Base-by-base conservation (phyloP, 2,329 filamentous ascomycete species). In the Botrytis sinoallii region DNA sequence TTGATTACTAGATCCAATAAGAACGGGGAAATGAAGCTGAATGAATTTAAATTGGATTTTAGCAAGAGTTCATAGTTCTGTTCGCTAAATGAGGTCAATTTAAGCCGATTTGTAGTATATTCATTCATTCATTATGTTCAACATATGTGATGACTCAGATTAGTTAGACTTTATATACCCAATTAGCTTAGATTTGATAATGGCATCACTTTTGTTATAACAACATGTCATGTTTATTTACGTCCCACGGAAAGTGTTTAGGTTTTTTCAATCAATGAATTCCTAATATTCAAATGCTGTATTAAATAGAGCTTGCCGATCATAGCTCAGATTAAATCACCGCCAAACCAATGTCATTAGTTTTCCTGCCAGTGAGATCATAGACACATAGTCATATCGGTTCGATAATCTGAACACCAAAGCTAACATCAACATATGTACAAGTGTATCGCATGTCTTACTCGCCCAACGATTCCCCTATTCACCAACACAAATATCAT, bases 321-420 rank as follows among this genome's bases (percentile, higher is more conserved):
- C 1, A 8, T 16, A 18, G 2, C 4, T 5, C 0, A 1, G 7
- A 5, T 18, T 1, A 40, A n/a, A 18, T n/a, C 0, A 25, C 35
- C 1, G 22, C 14, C 2, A 14, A 40, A n/a, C 2, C 35, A 32
- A 64, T 1, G 4, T 22, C 14, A 22, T 64, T 38, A 22, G 16
- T 42, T 42, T 10, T 29, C 4, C n/a, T 44, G 16, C 7, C 16
- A 42, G 4, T 1, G 5, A 64, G 4, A 29, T 29, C 32, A 38
- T 40, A 6, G 18, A 18, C 10, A 12, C 8, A 35, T 29, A 38
- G 38, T 20, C n/a, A 48, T 4, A 38, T 67, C 14, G 35, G 1
- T 18, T 8, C 5, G 9, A 3, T n/a, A 25, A 0, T 25, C 1
- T 1, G 12, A 16, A 9, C 44, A 35, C n/a, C 22, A 20, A 25